Conservation (phyloP, 202 grass and related monocot genomes). For the Dendrocalamus latiflorus region DNA sequence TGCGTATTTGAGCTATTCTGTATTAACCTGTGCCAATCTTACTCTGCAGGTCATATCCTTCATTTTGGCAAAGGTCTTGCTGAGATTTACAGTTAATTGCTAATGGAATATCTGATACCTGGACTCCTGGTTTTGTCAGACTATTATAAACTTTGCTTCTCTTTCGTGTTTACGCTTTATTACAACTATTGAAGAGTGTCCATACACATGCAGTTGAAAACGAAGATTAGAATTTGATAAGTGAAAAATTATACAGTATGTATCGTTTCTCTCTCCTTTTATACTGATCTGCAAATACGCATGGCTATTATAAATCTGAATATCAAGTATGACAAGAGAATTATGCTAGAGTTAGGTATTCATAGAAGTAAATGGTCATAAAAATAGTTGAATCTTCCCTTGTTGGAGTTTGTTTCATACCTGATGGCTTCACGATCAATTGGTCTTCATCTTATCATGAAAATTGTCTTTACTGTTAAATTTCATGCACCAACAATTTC, state of each 20-base stretch:
- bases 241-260: neutral
- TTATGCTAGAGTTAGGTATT: neutral
- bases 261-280: neutral
- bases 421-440: neutral
- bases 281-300: neutral
- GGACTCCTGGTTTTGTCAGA: neutral
- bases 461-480: neutral
- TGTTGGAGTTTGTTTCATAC: neutral
- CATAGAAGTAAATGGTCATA: neutral
- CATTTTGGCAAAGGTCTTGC: neutral
- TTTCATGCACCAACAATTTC: neutral
- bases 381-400: neutral
- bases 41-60: constrained; percentile 53
- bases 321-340: neutral
- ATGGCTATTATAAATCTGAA: neutral
- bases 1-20: neutral
- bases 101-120: neutral
- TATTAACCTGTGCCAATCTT: neutral
- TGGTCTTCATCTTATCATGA: neutral
- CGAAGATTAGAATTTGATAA: neutral
- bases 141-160: neutral
- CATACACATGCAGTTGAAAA: neutral
- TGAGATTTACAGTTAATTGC: neutral
- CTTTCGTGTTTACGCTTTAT: neutral
- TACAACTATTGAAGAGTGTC: neutral